phyloP scores from a whole-genome alignment of 2,329 filamentous ascomycete genomes.

The Aplosporella prunicola region DNA sequence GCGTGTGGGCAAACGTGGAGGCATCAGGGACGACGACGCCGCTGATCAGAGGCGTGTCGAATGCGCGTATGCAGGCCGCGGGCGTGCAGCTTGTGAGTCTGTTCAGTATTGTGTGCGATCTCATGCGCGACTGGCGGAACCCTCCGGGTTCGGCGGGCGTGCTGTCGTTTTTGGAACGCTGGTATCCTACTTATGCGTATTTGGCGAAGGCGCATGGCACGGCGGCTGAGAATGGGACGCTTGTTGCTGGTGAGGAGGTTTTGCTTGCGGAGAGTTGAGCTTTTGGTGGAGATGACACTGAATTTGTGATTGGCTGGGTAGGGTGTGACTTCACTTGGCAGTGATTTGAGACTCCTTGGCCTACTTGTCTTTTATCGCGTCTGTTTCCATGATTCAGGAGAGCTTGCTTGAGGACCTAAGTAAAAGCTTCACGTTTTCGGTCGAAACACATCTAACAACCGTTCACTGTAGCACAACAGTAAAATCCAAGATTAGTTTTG shows the following conservation, averaged over 20 bases:
- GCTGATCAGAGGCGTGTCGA: constrained; percentile 54
- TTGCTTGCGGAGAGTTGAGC: too few species aligned
- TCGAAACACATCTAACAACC: too few species aligned
- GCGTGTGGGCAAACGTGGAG: constrained; percentile 64
- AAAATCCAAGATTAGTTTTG: too few species aligned
- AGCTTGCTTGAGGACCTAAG: too few species aligned
- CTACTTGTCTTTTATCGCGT: too few species aligned
- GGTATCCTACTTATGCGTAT: constrained; percentile 55
- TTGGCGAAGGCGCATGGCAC: constrained; percentile 53
- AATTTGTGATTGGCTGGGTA: too few species aligned
- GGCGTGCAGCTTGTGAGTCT: constrained; percentile 56
- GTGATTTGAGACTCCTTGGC: too few species aligned
- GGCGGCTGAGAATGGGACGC: constrained; percentile 50
- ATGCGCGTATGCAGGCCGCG: constrained; percentile 56
- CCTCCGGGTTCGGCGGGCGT: constrained; percentile 44
- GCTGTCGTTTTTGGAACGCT: constrained; percentile 55
- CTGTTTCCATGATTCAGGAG: too few species aligned
- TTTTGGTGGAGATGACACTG: constrained; percentile 5
- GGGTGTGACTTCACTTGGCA: too few species aligned
- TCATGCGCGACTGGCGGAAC: constrained; percentile 62
- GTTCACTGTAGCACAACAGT: too few species aligned
- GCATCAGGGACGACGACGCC: constrained; percentile 57
- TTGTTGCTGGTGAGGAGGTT: constrained; percentile 46
- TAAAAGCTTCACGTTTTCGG: too few species aligned
- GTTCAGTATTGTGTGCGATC: constrained; percentile 55